Percentiles rank a stretch among this genome's conserved stretches.
phyloP scores from a whole-genome alignment of 108 stramenopile species.

The Cyclostephanos tholiformis region DNA sequence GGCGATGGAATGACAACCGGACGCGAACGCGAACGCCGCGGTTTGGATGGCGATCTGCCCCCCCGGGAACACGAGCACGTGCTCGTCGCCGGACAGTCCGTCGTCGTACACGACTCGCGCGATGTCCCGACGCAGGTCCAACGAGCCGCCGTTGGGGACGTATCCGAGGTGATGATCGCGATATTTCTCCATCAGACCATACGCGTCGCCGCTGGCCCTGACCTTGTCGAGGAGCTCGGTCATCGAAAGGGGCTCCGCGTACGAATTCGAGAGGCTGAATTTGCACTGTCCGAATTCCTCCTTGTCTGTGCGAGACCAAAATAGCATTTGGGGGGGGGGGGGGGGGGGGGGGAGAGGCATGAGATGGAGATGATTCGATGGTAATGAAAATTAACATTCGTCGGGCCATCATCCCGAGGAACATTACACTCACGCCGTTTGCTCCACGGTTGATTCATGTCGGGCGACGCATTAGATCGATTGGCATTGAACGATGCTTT shows the following conservation, averaged over 20 bases:
- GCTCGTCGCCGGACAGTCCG: slow-evolving; percentile 39
- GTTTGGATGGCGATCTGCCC: slow-evolving; percentile 83
- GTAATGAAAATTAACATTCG: not conserved
- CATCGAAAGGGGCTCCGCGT: slow-evolving; percentile 65
- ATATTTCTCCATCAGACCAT: slow-evolving; percentile 51
- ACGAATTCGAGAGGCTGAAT: slow-evolving; percentile 80
- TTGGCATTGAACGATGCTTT: too few species aligned
- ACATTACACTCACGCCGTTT: slow-evolving; percentile 30
- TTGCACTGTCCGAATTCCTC: slow-evolving; percentile 54
- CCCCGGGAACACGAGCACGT: slow-evolving; percentile 78
- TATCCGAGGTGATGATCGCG: slow-evolving; percentile 62
- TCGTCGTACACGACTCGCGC: slow-evolving; percentile 54
- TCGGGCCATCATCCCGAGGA: not conserved
- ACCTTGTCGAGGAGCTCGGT: slow-evolving; percentile 57
- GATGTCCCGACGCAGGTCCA: slow-evolving; percentile 70
- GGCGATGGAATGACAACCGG: slow-evolving; percentile 64
- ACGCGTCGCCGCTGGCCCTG: slow-evolving; percentile 39
- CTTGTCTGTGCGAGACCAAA: slow-evolving; percentile 52
- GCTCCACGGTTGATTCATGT: slow-evolving; percentile 49
- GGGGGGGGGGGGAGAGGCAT: not conserved
- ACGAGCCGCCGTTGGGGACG: slow-evolving; percentile 76
- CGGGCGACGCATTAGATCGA: too few species aligned
- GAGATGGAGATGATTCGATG: not conserved
- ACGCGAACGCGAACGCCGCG: slow-evolving; percentile 65
- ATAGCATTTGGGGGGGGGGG: not conserved